Conservation (phyloP, 192 early-diverging fungal genomes). For the Coemansia umbellata region DNA sequence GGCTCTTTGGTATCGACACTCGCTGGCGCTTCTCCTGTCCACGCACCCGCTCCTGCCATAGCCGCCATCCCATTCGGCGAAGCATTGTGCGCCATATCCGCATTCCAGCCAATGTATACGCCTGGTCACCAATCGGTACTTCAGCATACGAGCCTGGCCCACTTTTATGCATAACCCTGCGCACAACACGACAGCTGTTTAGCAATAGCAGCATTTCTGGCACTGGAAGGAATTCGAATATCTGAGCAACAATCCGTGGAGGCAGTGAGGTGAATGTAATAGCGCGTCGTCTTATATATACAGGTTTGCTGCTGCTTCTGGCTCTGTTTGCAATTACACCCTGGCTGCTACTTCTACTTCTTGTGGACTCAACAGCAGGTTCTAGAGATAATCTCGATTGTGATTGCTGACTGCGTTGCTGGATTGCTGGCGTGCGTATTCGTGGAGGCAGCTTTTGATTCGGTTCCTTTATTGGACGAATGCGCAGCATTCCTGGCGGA, state of each 20-base stretch:
- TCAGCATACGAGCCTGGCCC: constrained; percentile 12
- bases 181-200: constrained; percentile 40
- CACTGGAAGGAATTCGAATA: constrained; percentile 23
- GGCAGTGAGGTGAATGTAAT: constrained; percentile 24
- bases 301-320: background rate
- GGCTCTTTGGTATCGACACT: constrained; percentile 22
- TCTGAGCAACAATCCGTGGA: constrained; percentile 11
- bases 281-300: background rate
- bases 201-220: constrained; percentile 18
- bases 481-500: constrained; percentile 26
- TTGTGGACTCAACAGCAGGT: background rate
- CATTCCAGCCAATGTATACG: constrained; percentile 28
- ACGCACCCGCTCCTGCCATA: constrained; percentile 24
- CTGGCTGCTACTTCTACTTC: background rate
- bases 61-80: constrained; percentile 38
- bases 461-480: background rate
- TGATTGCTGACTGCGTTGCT: too few species aligned
- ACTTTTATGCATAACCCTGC: constrained; percentile 21
- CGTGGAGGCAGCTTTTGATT: constrained; percentile 10
- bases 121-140: constrained; percentile 8
- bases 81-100: constrained; percentile 31
- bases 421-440: constrained; percentile 3
- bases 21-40: constrained; percentile 28
- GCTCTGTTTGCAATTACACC: too few species aligned
- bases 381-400: too few species aligned